Percentiles rank a stretch among this genome's conserved stretches.
Evolutionary conservation across 1,284 basidiomycete genomes (phyloP).

Genomic region (Takashimella tepidaria): DNA sequence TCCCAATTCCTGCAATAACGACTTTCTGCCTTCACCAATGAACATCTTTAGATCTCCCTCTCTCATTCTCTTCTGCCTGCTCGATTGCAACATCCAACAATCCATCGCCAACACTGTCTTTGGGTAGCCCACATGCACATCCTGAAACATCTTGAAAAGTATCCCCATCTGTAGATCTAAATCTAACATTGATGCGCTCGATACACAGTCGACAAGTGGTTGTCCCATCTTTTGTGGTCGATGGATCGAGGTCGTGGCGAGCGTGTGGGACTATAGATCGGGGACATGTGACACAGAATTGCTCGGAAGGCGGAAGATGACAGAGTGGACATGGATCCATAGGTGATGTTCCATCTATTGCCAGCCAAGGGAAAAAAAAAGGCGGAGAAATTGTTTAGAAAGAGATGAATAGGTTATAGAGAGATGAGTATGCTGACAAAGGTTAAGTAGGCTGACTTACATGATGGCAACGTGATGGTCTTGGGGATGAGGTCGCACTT

Average conservation of each 20-base stretch:
- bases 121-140: not conserved
- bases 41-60: not conserved
- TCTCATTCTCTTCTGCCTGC: not conserved
- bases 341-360: not conserved
- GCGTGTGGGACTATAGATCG: slow-evolving; percentile 12
- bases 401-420: not conserved
- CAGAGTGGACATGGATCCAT: slow-evolving; percentile 9
- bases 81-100: not conserved
- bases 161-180: not conserved
- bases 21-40: not conserved
- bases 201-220: slow-evolving; percentile 19
- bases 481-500: slow-evolving; percentile 17
- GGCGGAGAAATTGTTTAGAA: not conserved
- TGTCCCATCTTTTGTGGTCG: slow-evolving; percentile 15
- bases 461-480: slow-evolving; percentile 15
- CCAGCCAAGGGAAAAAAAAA: not conserved
- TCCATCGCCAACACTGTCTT: not conserved
- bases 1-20: not conserved
- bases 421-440: too few species aligned
- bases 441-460: too few species aligned
- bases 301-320: slow-evolving; percentile 6
- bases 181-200: not conserved
- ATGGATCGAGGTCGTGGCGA: slow-evolving; percentile 17
- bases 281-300: slow-evolving; percentile 17
- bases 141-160: not conserved